Percentiles rank a stretch among this genome's conserved stretches.
Evolutionary conservation across 1,284 basidiomycete species (phyloP).

Genomic region (Jaminaea rosea): DNA sequence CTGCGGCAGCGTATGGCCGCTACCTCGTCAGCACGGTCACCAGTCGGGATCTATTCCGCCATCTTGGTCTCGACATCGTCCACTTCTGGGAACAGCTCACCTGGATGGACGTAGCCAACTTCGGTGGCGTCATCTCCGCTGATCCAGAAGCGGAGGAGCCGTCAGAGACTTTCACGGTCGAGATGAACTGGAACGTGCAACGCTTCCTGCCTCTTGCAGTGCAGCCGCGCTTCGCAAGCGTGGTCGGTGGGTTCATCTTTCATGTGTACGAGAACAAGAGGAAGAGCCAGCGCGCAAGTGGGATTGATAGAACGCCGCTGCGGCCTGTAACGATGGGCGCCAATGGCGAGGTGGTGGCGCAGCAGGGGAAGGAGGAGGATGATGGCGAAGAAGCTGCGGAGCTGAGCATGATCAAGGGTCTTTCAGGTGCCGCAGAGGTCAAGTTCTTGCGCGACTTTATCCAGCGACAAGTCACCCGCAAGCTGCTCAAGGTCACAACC

Average conservation of each 20-base stretch:
- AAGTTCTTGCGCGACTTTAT: conserved; percentile 67
- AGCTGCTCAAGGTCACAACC: conserved; percentile 65
- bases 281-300: conserved; percentile 51
- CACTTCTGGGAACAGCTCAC: conserved; percentile 89
- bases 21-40: conserved; percentile 87
- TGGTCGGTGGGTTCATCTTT: conserved; percentile 74
- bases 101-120: conserved; percentile 92
- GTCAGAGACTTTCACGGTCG: conserved; percentile 43
- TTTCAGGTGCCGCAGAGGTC: conserved; percentile 61
- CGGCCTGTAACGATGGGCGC: conserved; percentile 55
- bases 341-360: neutral
- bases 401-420: conserved; percentile 43
- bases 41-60: conserved; percentile 89
- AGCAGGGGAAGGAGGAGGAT: conserved; percentile 3
- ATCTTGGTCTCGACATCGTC: conserved; percentile 76
- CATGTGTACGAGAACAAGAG: conserved; percentile 72
- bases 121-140: conserved; percentile 69
- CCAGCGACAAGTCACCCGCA: conserved; percentile 69
- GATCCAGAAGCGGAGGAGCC: conserved; percentile 4
- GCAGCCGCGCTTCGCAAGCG: conserved; percentile 67
- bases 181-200: conserved; percentile 92
- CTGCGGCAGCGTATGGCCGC: conserved; percentile 86
- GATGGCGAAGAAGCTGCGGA: conserved; percentile 2
- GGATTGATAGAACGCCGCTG: conserved; percentile 59
- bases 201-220: conserved; percentile 77